Conservation (phyloP, 371 early-diverging fungal genomes). For the Rhizopus arrhizus region DNA sequence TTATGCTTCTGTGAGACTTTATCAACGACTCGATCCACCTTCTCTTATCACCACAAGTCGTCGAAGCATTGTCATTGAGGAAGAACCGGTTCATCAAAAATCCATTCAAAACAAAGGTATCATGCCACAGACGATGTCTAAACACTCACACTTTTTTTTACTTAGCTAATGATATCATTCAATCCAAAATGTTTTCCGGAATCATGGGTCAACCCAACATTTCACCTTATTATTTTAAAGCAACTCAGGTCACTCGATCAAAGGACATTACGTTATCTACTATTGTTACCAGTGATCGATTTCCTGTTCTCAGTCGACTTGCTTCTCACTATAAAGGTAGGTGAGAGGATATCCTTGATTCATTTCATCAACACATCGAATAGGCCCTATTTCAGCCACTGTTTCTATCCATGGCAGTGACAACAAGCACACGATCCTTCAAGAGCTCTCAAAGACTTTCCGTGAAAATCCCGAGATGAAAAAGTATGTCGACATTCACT, state of each 20-base stretch:
- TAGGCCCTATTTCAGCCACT: conserved; percentile 63
- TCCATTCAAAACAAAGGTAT: conserved; percentile 1
- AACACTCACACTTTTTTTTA: background rate
- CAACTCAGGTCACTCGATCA: conserved; percentile 29
- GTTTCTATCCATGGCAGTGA: conserved; percentile 57
- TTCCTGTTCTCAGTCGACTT: conserved; percentile 53
- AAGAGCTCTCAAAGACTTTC: conserved; percentile 55
- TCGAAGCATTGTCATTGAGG: conserved; percentile 7
- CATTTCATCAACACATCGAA: background rate
- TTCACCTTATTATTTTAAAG: conserved; percentile 53
- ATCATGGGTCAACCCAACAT: conserved; percentile 57
- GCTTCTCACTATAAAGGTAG: conserved; percentile 62
- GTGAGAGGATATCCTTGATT: background rate
- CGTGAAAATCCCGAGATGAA: conserved; percentile 56
- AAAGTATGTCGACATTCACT: conserved; percentile 65
- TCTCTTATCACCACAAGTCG: conserved; percentile 7
- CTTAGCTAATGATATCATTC: conserved; percentile 39
- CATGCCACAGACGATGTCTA: too few species aligned
- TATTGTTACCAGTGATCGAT: conserved; percentile 63
- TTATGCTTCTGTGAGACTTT: conserved; percentile 24
- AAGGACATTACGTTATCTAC: conserved; percentile 67
- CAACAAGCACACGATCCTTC: conserved; percentile 45
- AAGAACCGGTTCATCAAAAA: conserved; percentile 5
- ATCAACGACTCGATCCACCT: conserved; percentile 9
- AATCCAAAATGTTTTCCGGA: conserved; percentile 54